Base-by-base conservation (phyloP, 495 filamentous ascomycete genomes). In the Talaromyces thailandensis region DNA sequence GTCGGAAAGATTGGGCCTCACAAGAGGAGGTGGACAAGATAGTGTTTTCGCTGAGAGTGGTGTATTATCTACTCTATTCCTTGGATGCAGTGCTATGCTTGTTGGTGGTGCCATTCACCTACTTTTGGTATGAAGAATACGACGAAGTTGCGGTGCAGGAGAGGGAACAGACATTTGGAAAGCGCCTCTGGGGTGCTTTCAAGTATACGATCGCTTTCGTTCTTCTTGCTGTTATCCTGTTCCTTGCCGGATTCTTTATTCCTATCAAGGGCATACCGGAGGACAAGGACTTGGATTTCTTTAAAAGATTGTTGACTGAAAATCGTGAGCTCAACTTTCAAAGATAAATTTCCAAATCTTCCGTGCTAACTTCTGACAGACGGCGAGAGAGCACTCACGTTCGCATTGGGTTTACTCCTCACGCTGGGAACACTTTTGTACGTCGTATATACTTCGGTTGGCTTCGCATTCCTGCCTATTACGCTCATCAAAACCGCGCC, bases 81-180 rank as follows among this genome's bases (percentile, higher is more conserved):
- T 73, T 96, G 63, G 95, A 99, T 74, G 93, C 93, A 1, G 71
- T 96, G 2, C 86, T 99, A 14, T 98, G 95, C 70, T 80, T 99
- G 40, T 69, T 98, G 35, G 84, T 96, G 21, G 86, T 96, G 21
- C 94, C 94, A 1, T 99, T 99, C 70, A 87, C 92, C 12, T 99
- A 98, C 75, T 99, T 99, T 75, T 96, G 87, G 86, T 96, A 95
- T 64, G 94, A 99, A 75, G 95, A 98, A 73, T 94, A 95, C 67
- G 90, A 93, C 67, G 88, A 96, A 75, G 88, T 90, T 57, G 89
- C 90, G 32, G 77, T 83, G 23, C 89, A 95, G 62, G 82, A 89
- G 25, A 89, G 90, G 14, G 83, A 80, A n/a, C 87, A 91, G 70
- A 87, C 86, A 6, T 64, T 86, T 56, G 84, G 79, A 3, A 78